Base-by-base conservation (phyloP, 2,329 filamentous ascomycete genomes). In the Aspergillus fructus region DNA sequence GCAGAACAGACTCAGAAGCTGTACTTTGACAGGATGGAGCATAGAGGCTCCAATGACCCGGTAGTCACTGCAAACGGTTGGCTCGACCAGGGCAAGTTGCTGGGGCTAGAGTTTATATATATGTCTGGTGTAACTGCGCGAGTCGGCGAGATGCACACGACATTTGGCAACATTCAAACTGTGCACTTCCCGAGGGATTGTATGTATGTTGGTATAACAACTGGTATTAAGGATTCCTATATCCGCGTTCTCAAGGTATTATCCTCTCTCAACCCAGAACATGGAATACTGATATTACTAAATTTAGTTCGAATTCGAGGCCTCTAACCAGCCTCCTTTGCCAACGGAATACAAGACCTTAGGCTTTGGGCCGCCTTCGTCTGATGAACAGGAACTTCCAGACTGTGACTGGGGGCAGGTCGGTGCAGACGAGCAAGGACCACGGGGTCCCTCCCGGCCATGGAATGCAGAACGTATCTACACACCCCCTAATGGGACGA, bases 1-100 rank as follows among this genome's bases (percentile, higher is more conserved):
- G 11, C 4, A 11, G 50, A 59, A 13, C 53, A 59, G 42, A 43
- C 55, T 43, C 54, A 43, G 49, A 59, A 53, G 42, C 40, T 55
- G 13, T 56, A 55, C 47, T 61, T 59, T n/a, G 47, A 52, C 27
- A 13, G 17, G 40, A 37, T 37, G 34, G 12, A 37, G 1, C 13
- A 12, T 34, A 34, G 11, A 34, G 33, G 33, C 13, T 34, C 11
- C 33, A 34, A 1, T 3, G 34, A 37, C 6, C 13, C 34, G 1
- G 12, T 37, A 2, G 34, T 37, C 0, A 37, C 34, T 5, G 34
- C 34, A 37, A 37, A n/a, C 1, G 34, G 2, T 1, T 37, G 15
- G 12, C 2, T 37, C 8, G 4, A 15, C 11, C 4, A 15, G 34
- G 12, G 13, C 0, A 13, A n/a, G 2, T 37, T 37, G 6, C 34